Evolutionary conservation across 441 rosid genomes (phyloP).

Genomic region (Isatis lusitanica): DNA sequence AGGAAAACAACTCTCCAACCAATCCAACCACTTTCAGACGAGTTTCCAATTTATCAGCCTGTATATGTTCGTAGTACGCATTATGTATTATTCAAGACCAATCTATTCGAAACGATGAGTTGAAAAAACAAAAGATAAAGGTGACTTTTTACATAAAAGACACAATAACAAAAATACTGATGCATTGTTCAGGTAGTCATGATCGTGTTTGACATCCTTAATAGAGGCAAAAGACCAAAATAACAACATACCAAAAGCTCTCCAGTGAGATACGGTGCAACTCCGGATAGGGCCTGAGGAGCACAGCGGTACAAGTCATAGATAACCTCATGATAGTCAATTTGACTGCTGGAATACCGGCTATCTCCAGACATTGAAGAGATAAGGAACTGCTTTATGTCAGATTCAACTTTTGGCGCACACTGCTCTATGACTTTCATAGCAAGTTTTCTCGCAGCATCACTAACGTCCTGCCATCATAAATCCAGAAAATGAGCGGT

Average conservation of each 20-base stretch:
- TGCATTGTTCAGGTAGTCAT: conserved; percentile 21
- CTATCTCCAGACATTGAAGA: conserved; percentile 91
- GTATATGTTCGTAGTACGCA: conserved; percentile 37
- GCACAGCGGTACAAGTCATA: conserved; percentile 87
- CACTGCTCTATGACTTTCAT: conserved; percentile 89
- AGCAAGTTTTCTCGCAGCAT: conserved; percentile 86
- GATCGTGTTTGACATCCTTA: conserved; percentile 4
- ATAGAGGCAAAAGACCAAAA: conserved; percentile 18
- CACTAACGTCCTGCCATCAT: conserved; percentile 61
- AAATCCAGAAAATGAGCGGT: conserved; percentile 39
- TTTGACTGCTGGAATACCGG: conserved; percentile 52
- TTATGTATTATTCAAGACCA: conserved; percentile 10
- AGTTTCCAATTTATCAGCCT: conserved; percentile 91
- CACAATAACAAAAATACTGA: neutral
- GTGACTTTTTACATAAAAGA: conserved; percentile 7
- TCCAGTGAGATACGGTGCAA: conserved; percentile 92
- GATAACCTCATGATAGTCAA: conserved; percentile 91
- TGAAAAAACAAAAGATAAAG: neutral
- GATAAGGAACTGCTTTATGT: conserved; percentile 84
- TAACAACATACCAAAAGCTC: conserved; percentile 83
- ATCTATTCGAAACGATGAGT: conserved; percentile 16
- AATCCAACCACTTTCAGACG: conserved; percentile 89
- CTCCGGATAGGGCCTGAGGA: conserved; percentile 86
- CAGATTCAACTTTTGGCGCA: conserved; percentile 88
- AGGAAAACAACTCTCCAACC: conserved; percentile 89